Conservation (phyloP, 768 basidiomycete species). For the Ramaria rubella region DNA sequence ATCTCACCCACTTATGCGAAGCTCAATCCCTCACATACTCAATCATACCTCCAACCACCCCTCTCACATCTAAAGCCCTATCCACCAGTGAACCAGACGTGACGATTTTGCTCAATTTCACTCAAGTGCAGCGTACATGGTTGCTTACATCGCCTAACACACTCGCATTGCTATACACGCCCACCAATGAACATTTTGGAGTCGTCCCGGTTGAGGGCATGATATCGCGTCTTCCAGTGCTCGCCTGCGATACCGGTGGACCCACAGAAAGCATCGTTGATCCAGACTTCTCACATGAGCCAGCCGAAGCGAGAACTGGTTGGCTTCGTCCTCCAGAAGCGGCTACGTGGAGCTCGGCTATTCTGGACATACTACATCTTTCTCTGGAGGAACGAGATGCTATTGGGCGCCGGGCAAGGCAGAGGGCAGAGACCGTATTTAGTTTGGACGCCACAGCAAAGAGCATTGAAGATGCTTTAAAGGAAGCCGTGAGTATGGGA, state of each 20-base stretch:
- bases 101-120: slow-evolving; percentile 89
- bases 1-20: slow-evolving; percentile 54
- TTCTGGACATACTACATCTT: slow-evolving; percentile 53
- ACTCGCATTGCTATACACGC: slow-evolving; percentile 82
- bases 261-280: slow-evolving; percentile 83
- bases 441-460: slow-evolving; percentile 70
- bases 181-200: slow-evolving; percentile 93
- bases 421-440: slow-evolving; percentile 60
- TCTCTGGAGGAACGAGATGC: slow-evolving; percentile 34
- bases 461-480: slow-evolving; percentile 49
- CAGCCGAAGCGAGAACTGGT: slow-evolving; percentile 53
- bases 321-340: slow-evolving; percentile 63
- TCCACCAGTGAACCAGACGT: slow-evolving; percentile 48
- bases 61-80: slow-evolving; percentile 18
- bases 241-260: slow-evolving; percentile 83
- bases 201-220: slow-evolving; percentile 95
- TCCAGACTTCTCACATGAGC: slow-evolving; percentile 24
- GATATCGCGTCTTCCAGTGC: slow-evolving; percentile 82
- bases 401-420: slow-evolving; percentile 49
- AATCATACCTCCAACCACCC: slow-evolving; percentile 42
- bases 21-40: slow-evolving; percentile 50
- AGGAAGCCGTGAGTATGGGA: slow-evolving; percentile 53
- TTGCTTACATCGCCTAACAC: slow-evolving; percentile 65
- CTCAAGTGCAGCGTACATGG: slow-evolving; percentile 73
- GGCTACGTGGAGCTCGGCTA: slow-evolving; percentile 61